Percentiles rank a stretch among this genome's conserved stretches.
phyloP scores from a whole-genome alignment of 805 yeast genomes.

The Sungouiozyma ichnusensis region DNA sequence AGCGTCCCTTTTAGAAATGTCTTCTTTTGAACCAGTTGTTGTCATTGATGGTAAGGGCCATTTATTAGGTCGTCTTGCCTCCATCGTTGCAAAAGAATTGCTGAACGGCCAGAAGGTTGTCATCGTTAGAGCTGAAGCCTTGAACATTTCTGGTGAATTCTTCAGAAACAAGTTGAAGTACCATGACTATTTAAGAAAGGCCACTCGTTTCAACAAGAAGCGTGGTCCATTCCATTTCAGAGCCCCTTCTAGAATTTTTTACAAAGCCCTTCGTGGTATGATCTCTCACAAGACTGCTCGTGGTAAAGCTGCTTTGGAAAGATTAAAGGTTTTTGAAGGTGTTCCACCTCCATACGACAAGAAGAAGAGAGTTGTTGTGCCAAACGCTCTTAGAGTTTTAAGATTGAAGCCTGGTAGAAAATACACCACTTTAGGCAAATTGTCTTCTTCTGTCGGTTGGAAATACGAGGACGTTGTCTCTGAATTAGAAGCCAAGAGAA shows the following conservation, averaged over 20 bases:
- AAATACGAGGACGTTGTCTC: constrained; percentile 97
- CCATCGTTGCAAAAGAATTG: constrained; percentile 95
- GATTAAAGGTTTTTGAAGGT: constrained; percentile 99
- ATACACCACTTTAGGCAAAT: constrained; percentile 96
- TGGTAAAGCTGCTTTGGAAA: constrained; percentile 99
- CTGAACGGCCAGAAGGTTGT: constrained; percentile 97
- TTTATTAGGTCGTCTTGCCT: constrained; percentile 98
- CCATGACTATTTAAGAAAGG: constrained; percentile 99
- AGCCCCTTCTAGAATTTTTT: constrained; percentile 99
- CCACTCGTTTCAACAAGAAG: constrained; percentile 96
- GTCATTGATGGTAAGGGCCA: constrained; percentile 99
- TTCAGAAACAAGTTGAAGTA: constrained; percentile 99
- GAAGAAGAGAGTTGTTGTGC: constrained; percentile 99
- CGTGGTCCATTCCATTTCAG: constrained; percentile 99
- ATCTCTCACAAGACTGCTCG: constrained; percentile 99
- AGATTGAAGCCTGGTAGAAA: constrained; percentile 99
- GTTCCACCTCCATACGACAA: constrained; percentile 99
- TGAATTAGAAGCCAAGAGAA: constrained; percentile 98
- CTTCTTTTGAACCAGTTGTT: constrained; percentile 89
- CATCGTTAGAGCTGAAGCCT: constrained; percentile 93
- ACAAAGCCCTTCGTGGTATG: constrained; percentile 99
- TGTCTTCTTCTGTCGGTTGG: constrained; percentile 97
- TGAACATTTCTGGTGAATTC: constrained; percentile 99
- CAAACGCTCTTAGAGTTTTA: constrained; percentile 97
- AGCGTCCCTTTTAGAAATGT: constrained; percentile 24